Evolutionary conservation across 2,329 filamentous ascomycete genomes (phyloP).

Genomic region (Trichoderma sp.): DNA sequence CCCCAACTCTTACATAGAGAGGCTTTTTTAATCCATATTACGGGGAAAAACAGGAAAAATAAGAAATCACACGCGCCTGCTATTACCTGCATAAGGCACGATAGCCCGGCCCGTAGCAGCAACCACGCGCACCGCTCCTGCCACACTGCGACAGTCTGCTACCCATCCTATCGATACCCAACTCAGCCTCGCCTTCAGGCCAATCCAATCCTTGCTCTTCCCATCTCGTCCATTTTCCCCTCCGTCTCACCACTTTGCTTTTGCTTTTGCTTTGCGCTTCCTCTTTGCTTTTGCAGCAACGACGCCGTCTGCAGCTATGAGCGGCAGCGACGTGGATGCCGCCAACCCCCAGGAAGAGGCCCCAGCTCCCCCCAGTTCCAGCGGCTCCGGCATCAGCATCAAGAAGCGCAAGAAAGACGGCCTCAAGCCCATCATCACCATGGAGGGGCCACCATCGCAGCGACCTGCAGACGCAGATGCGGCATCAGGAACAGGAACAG

Average conservation of each 20-base stretch:
- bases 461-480: slow-evolving; percentile 10
- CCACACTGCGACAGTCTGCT: not conserved
- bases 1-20: not conserved
- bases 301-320: slow-evolving; percentile 27
- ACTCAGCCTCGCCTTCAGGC: not conserved
- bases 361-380: slow-evolving; percentile 26
- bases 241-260: not conserved
- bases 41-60: not conserved
- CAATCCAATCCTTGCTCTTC: not conserved
- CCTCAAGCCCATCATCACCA: slow-evolving; percentile 75
- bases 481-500: not conserved
- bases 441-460: slow-evolving; percentile 45
- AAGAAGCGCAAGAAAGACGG: slow-evolving; percentile 78
- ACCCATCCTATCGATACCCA: not conserved
- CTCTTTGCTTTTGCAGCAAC: not conserved
- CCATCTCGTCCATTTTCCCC: not conserved
- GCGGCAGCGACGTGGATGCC: slow-evolving; percentile 32
- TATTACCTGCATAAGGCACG: not conserved
- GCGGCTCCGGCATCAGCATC: slow-evolving; percentile 34
- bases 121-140: not conserved
- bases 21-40: not conserved
- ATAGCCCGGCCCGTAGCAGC: not conserved
- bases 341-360: slow-evolving; percentile 30
- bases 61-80: not conserved
- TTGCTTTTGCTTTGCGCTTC: not conserved